Evolutionary conservation across 2,329 filamentous ascomycete species (phyloP), one percentile per base, ranked within the genome.

Genomic region (Trichoderma koningii): DNA sequence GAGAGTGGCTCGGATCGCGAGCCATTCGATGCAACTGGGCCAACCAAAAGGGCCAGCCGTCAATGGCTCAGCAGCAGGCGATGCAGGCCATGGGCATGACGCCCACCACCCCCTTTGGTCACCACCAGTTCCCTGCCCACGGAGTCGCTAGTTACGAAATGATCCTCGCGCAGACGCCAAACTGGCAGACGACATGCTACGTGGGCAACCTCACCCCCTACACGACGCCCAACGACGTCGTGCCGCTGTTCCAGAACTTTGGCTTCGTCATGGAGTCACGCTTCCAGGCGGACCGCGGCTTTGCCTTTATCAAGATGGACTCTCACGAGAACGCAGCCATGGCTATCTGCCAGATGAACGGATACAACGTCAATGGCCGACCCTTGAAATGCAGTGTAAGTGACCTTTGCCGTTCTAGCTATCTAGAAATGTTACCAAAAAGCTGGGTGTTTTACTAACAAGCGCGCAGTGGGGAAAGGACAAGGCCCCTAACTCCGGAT

Each of bases 1-100:
- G 95, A 68, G 95, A 99, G 81, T 99, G 95, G 95, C 89, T 99
- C 59, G 95, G 95, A 63, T 98, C 95, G 72, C 91, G 95, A 69
- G 95, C 95, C 47, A 99, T 99, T 75, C 93, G 95, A 72, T 98
- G 94, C 86, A 99, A 99, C 83, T 99, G 95, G 95, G 95, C 95
- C 67, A 99, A 99, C 82, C 95, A 99, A 76, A 99, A 99, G 83
- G 95, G 95, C n/a, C 95, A 99, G 75, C 95, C 95, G 64, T 98
- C 95, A 2, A 97, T 98, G 78, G 93, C 93, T 55, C 94, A 99
- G 81, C 95, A 98, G 80, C 92, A 96, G 79, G 92, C 93, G 44
- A 95, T 99, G 92, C 90, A 90, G 68, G 90, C 93, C 66, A 97
- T 98, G 92, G 95, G 95, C 75, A 93, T 99, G 90, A 97, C 94